phyloP scores from a whole-genome alignment of 495 filamentous ascomycete species.

The Podospora appendiculata region DNA sequence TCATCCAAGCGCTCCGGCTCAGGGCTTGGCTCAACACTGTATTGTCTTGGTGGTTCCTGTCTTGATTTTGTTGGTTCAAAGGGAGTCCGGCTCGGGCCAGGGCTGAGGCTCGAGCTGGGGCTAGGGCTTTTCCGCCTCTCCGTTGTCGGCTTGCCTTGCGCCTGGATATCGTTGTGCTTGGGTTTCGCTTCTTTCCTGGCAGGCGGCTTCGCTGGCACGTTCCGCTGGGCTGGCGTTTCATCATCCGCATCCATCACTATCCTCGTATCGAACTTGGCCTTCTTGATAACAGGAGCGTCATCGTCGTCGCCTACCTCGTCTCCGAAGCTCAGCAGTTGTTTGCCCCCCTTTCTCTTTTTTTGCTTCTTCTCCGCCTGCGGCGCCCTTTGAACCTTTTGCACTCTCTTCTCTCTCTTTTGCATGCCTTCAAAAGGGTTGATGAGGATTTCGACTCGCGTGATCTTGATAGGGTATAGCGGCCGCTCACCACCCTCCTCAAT shows the following conservation, averaged over 20 bases:
- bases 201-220: slow-evolving; percentile 14
- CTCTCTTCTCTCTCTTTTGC: slow-evolving; percentile 56
- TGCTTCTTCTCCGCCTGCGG: slow-evolving; percentile 53
- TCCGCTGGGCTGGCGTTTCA: slow-evolving; percentile 20
- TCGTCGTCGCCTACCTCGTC: slow-evolving; percentile 73
- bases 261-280: slow-evolving; percentile 84
- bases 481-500: slow-evolving; percentile 71
- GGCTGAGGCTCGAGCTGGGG: slow-evolving; percentile 10
- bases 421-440: slow-evolving; percentile 88
- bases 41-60: slow-evolving; percentile 9
- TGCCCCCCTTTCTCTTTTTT: slow-evolving; percentile 68
- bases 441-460: slow-evolving; percentile 73
- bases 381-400: slow-evolving; percentile 30
- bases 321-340: slow-evolving; percentile 82
- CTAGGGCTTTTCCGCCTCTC: slow-evolving; percentile 20
- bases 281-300: slow-evolving; percentile 61
- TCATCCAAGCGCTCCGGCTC: slow-evolving; percentile 37
- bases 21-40: slow-evolving; percentile 30
- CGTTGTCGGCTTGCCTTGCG: slow-evolving; percentile 1
- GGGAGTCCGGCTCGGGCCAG: no score
- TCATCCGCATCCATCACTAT: slow-evolving; percentile 57
- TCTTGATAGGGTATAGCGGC: slow-evolving; percentile 78
- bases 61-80: slow-evolving; percentile 7
- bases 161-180: slow-evolving; percentile 21
- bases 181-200: slow-evolving; percentile 25